Evolutionary conservation across 176 grass and related monocot genomes (phyloP), one percentile per base, ranked within the genome.

Genomic region (Oryza nivara): DNA sequence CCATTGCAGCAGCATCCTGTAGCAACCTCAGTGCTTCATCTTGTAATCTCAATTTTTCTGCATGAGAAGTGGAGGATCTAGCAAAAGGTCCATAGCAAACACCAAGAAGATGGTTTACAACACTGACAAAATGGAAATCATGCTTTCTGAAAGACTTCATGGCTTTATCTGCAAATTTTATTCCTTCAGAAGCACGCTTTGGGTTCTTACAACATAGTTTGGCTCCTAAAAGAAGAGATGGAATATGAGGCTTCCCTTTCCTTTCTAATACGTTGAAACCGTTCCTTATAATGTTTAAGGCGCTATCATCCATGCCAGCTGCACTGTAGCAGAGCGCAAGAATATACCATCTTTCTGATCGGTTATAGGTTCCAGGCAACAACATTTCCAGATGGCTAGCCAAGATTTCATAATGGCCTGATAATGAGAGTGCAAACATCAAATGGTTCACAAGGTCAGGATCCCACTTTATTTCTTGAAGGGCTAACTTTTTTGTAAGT

Each of bases 281-380:
- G 20, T 87, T 99, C 71, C 83, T 93, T 86, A 99, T 86, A 80
- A 99, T 86, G 83, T 96, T 94, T 77, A 99, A 79, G 67, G 96
- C 93, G 89, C 88, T 91, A 77, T 91, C 89, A 84, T 99, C 94
- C 78, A 94, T 86, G 77, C 89, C 88, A 48, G 77, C 32, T 47
- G 93, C 91, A 86, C 90, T 88, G 65, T 92, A 96, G 92, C 96
- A 96, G 83, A 99, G 89, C 51, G 96, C 91, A 43, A 99, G 93
- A 84, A 96, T 66, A 84, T 94, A 98, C 93, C 96, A 98, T 90
- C 96, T 98, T 72, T 96, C 91, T 66, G 84, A 85, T 89, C 89
- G 88, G 80, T 67, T 87, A 84, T 96, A 98, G 45, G 83, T 90
- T 68, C 96, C 96, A 51, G 96, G 96, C 82, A 96, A 89, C 84